Evolutionary conservation across 345 rosid species (phyloP).

Genomic region (Viola odorata): DNA sequence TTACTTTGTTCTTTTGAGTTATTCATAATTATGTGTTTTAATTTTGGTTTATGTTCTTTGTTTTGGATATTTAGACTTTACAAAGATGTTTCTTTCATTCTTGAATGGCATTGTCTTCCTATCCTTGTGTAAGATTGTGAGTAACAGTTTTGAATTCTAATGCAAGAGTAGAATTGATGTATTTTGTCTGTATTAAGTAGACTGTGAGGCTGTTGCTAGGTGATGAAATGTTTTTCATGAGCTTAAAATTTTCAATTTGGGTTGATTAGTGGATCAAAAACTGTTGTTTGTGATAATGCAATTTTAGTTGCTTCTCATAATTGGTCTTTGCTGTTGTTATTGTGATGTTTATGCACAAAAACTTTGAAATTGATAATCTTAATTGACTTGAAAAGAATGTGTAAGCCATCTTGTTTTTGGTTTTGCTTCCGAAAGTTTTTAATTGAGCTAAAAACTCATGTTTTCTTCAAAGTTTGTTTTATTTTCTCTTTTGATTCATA

Average conservation of each 20-base stretch:
- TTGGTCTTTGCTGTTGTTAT: not conserved
- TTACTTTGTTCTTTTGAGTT: not conserved
- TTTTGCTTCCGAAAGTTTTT: too few species aligned
- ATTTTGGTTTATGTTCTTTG: not conserved
- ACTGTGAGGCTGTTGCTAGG: too few species aligned
- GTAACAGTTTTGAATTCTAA: too few species aligned
- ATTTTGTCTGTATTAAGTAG: too few species aligned
- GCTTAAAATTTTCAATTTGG: too few species aligned
- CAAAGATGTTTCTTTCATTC: not conserved
- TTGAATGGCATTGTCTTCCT: not conserved
- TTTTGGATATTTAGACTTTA: not conserved
- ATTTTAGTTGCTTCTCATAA: not conserved
- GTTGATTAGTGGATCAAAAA: not conserved
- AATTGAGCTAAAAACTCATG: not conserved
- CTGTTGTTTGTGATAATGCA: not conserved
- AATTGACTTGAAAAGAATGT: too few species aligned
- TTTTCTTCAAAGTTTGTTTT: too few species aligned
- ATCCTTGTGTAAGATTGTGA: too few species aligned
- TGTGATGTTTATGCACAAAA: not conserved
- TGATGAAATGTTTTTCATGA: not conserved
- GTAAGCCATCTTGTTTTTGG: too few species aligned
- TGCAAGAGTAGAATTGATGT: too few species aligned
- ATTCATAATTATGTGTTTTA: not conserved
- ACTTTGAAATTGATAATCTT: not conserved
- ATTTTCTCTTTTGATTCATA: slow-evolving; percentile 11